These are phyloP conservation scores for Cryphonectria carpinicola DNA, from an alignment of 2,329 filamentous ascomycete genomes.

Conservation along the genomic window DNA sequence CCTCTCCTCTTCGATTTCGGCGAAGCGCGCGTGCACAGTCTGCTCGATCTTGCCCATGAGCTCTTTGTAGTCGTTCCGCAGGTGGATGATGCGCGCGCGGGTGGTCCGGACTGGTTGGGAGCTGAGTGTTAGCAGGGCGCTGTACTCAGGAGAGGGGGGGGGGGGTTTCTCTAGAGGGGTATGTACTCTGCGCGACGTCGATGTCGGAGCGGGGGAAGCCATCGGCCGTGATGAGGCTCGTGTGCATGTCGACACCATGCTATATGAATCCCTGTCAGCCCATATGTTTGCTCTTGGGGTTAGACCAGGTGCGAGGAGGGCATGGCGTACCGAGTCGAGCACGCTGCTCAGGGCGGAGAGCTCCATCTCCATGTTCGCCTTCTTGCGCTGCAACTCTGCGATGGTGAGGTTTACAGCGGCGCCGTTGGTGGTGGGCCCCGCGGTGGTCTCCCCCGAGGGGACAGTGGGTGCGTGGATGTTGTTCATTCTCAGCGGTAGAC, in stretches of 20 bases:
- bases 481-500: constrained; percentile 51
- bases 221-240: constrained; percentile 81
- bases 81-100: constrained; percentile 81
- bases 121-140: constrained; percentile 25
- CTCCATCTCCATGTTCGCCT: constrained; percentile 83
- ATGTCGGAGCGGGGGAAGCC: constrained; percentile 93
- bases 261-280: constrained; percentile 42
- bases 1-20: constrained; percentile 45
- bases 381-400: constrained; percentile 79
- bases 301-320: no score
- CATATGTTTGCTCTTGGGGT: neutral
- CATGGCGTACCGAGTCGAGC: constrained; percentile 73
- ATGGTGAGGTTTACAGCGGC: constrained; percentile 69
- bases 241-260: constrained; percentile 95
- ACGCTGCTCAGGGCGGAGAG: constrained; percentile 82
- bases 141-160: neutral
- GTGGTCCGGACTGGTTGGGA: constrained; percentile 78
- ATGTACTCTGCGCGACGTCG: constrained; percentile 88
- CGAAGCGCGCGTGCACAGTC: constrained; percentile 87
- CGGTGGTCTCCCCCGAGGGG: constrained; percentile 75
- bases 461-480: constrained; percentile 63
- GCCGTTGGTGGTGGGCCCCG: constrained; percentile 59
- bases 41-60: constrained; percentile 84
- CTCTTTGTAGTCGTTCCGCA: constrained; percentile 92
- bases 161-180: no score